A percentile compares a stretch with the other conserved stretches of the same genome.
Evolutionary conservation across 139 green algal species (phyloP).

Genomic region (Asterochloris erici): DNA sequence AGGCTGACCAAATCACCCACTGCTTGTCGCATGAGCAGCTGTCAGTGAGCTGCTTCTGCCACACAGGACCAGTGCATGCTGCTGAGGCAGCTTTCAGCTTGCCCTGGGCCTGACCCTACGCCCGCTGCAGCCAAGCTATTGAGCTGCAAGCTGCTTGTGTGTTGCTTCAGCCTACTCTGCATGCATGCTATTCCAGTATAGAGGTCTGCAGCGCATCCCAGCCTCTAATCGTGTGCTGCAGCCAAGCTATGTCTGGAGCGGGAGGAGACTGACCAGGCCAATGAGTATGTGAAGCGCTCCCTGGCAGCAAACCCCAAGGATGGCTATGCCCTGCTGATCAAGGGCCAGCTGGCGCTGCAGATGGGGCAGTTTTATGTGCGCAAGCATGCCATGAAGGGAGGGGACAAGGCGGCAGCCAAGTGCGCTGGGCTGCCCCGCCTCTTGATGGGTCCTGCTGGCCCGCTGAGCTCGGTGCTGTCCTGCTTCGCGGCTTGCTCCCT

Average conservation of each 20-base stretch:
- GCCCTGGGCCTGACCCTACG: no score
- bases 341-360: slow-evolving; percentile 62
- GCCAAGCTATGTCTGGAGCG: slow-evolving; percentile 60
- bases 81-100: no score
- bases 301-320: slow-evolving; percentile 21
- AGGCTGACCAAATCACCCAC: no score
- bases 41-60: no score
- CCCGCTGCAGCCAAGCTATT: no score
- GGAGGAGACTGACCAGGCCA: slow-evolving; percentile 42
- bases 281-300: slow-evolving; percentile 38
- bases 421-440: not conserved
- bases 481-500: not conserved
- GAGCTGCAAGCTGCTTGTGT: no score
- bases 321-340: slow-evolving; percentile 40
- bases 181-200: not conserved
- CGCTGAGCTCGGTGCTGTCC: not conserved
- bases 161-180: not conserved
- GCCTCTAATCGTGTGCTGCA: slow-evolving; percentile 2
- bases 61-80: no score
- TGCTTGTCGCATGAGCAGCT: no score
- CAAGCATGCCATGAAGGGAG: slow-evolving; percentile 25
- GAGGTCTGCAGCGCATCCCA: not conserved
- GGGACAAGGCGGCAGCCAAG: not conserved
- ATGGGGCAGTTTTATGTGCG: slow-evolving; percentile 39
- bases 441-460: not conserved